Evolutionary conservation across 176 grass and related monocot species (phyloP), one percentile per base, ranked within the genome.

Genomic region (Zoysia pacifica): DNA sequence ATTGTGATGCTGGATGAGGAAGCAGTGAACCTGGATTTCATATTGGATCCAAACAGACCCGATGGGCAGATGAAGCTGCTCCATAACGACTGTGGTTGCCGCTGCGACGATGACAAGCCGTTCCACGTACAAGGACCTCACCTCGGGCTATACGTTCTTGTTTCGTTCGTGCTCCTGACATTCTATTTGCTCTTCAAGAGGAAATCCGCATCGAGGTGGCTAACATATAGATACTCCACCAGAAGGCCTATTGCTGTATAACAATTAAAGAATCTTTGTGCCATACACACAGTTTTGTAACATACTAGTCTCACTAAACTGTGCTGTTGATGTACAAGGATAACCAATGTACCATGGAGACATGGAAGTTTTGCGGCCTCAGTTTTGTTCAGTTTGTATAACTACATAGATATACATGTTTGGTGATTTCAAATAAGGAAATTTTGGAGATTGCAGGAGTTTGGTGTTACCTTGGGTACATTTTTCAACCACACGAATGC

Each of bases 21-120:
- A 71, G 86, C 80, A 0, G 72, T 74, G 54, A 91, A 53, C 48
- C 72, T 97, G 72, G 95, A 97, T 83, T 97, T 97, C 86, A 93
- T 97, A 75, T 44, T 97, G 59, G 91, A 78, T 41, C 95, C 75
- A 49, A 65, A 87, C 2, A 4, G 58, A 78, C 19, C 67, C 9
- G 10, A 41, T 16, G 63, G 5, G 41, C 73, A 73, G 35, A 65
- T 38, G 35, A 42, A 78, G 75, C 2, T 65, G 11, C 47, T 56
- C 9, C 45, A 1, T 14, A 74, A 81, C 0, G 67, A 79, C 77
- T 81, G 39, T 0, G 73, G 55, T 11, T 94, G 89, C 85, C 54
- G 6, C 35, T 92, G 87, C 36, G 77, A 83, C 9, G 70, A 84
- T 36, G 39, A 7, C 20, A 78, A 82, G 81, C 77, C 48, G 28